Evolutionary conservation across 441 rosid genomes (phyloP).

Genomic region (Croton laevigatus): DNA sequence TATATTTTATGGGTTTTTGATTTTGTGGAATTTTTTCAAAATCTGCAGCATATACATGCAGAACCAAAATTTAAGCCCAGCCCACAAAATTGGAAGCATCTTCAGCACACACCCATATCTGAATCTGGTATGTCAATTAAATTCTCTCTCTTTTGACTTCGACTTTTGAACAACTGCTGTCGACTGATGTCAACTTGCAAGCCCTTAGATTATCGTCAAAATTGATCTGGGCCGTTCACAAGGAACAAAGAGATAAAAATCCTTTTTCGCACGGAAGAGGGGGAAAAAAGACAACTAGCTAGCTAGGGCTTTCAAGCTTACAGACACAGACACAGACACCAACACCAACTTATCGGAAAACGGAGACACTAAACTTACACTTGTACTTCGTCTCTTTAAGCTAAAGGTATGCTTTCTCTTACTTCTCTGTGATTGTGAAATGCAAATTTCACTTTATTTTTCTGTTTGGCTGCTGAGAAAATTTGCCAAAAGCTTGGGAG

Average conservation of each 20-base stretch:
- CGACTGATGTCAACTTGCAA: not conserved
- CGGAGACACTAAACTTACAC: not conserved
- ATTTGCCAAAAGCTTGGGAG: not conserved
- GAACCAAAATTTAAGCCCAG: not conserved
- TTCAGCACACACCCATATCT: no score
- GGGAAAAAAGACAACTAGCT: not conserved
- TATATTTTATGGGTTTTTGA: no score
- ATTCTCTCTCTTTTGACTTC: not conserved
- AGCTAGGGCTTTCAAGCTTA: conserved; percentile 1
- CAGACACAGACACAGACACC: not conserved
- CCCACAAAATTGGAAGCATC: not conserved
- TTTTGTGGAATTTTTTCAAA: no score
- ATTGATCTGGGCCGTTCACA: not conserved
- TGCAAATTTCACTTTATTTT: not conserved
- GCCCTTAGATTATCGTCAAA: not conserved
- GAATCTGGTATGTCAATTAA: not conserved
- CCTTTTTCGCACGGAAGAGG: not conserved
- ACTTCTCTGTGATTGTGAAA: not conserved
- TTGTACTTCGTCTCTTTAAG: not conserved
- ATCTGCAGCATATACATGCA: no score
- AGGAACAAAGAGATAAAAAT: not conserved
- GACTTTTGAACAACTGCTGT: not conserved
- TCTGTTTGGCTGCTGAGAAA: not conserved
- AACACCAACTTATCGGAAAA: not conserved
- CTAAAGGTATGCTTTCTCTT: not conserved